A percentile compares a stretch with the other conserved stretches of the same genome.
Conservation (phyloP, 2,329 filamentous ascomycete genomes). For the Drechslerella dactyloides region DNA sequence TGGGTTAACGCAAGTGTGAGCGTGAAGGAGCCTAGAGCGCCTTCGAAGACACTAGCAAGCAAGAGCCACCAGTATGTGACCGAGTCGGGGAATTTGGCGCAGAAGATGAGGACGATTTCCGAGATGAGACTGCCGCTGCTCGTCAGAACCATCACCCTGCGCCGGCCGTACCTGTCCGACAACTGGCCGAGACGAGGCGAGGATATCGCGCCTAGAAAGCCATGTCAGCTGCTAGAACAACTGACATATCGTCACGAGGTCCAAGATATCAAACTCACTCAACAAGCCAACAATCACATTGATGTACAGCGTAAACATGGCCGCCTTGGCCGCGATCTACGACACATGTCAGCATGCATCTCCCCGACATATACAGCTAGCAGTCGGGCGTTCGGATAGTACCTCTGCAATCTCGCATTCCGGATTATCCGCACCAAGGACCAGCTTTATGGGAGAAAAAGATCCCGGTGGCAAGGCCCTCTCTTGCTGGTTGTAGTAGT, state of each 20-base stretch:
- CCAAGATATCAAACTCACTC: slow-evolving; percentile 56
- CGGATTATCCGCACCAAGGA: slow-evolving; percentile 73
- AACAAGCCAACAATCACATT: slow-evolving; percentile 76
- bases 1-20: slow-evolving; percentile 78
- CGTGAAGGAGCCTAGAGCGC: slow-evolving; percentile 86
- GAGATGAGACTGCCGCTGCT: slow-evolving; percentile 75
- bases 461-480: slow-evolving; percentile 66
- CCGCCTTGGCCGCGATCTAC: slow-evolving; percentile 72
- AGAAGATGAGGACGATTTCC: slow-evolving; percentile 78
- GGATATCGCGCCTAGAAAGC: slow-evolving; percentile 69
- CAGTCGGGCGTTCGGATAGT: background rate
- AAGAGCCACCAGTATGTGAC: slow-evolving; percentile 81
- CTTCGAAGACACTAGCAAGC: slow-evolving; percentile 77
- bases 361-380: background rate
- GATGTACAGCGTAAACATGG: slow-evolving; percentile 78
- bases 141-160: slow-evolving; percentile 73
- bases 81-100: slow-evolving; percentile 74
- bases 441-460: slow-evolving; percentile 58
- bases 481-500: slow-evolving; percentile 78
- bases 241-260: too few relatives aligned
- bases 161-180: slow-evolving; percentile 86
- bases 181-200: slow-evolving; percentile 82
- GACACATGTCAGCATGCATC: slow-evolving; percentile 4
- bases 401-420: slow-evolving; percentile 79
- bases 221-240: too few relatives aligned